These are phyloP conservation scores for Terfezia boudieri DNA, from an alignment of 495 filamentous ascomycete species.

Conservation along the genomic window DNA sequence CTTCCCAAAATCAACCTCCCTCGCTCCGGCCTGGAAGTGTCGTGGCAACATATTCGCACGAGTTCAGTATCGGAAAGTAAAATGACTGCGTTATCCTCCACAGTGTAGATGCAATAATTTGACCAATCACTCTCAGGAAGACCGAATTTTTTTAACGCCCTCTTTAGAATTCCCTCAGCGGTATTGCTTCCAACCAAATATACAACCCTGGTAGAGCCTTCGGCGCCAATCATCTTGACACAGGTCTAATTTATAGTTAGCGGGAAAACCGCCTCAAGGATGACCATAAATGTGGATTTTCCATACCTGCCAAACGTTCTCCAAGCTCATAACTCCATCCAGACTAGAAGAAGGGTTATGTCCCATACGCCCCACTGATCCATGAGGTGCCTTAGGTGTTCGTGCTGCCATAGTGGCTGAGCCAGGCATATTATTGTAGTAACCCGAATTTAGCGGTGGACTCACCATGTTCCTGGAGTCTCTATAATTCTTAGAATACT, in stretches of 20 bases:
- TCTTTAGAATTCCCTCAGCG: conserved; percentile 69
- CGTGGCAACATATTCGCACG: conserved; percentile 47
- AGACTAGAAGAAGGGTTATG: conserved; percentile 17
- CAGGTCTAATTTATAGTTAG: conserved; percentile 9
- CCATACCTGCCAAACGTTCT: conserved; percentile 13
- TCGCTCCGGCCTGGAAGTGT: conserved; percentile 53
- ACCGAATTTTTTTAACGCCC: conserved; percentile 60
- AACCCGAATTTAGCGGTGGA: conserved; percentile 8
- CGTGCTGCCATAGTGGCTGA: conserved; percentile 4
- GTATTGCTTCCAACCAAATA: conserved; percentile 75
- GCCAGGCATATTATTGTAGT: conserved; percentile 7
- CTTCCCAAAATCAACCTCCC: conserved; percentile 64
- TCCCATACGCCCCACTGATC: not conserved
- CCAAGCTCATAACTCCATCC: conserved; percentile 18
- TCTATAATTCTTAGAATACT: conserved; percentile 9
- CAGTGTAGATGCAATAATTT: conserved; percentile 67
- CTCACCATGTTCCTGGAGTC: conserved; percentile 10
- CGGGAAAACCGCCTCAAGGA: too few species aligned
- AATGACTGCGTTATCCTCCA: conserved; percentile 51
- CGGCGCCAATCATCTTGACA: conserved; percentile 56
- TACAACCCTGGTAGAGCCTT: conserved; percentile 73
- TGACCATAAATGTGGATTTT: not conserved
- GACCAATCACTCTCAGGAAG: conserved; percentile 40
- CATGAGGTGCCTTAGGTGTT: conserved; percentile 16
- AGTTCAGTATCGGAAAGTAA: conserved; percentile 67